Base-by-base conservation (phyloP, 306 rosid genomes). In the Gleditsia sinensis region DNA sequence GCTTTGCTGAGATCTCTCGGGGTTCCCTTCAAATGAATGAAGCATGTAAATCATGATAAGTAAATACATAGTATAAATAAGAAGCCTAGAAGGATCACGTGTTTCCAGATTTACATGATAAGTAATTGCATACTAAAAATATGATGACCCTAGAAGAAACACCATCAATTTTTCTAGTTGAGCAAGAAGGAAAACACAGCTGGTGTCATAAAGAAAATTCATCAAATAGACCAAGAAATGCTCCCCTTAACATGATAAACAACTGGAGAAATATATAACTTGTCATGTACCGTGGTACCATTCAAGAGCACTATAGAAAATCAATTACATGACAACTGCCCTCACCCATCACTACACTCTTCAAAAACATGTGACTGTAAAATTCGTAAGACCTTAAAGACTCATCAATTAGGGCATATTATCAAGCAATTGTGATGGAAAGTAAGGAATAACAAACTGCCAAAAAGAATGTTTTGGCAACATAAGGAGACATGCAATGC, bases 1-100 rank as follows among this genome's bases (percentile, higher is more conserved):
- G 90, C 67, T 79, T 85, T 89, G 75, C 83, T 69, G 75, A 89
- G 91, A 85, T 87, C 94, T 83, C 88, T 89, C 80, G 87, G 67
- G 23, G 90, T 87, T 83, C 94, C 94, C 94, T 89, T 83, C 79
- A 89, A 27, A 56, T 28, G 51, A 78, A 75, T 21, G 20, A 67
- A 55, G 65, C 50, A 28, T 63, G 58, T 17, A 70, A 66, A 77
- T 65, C 28, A 61, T 51, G 43, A 61, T 75, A 50, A 78, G 70
- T 65, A 69, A 67, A 53, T 23, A 32, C 67, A 77, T 43, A 48
- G 21, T 6, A 48, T n/a, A n/a, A 16, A 45, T 14, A 45, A 71
- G 55, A 37, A n/a, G 11, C 9, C 23, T n/a, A 3, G 24, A 48
- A 48, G 10, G 24, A n/a, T 6, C 23, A 48, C 0, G 3, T n/a